Evolutionary conservation across 148 eudicot genomes (phyloP).

Genomic region (Spergularia marina): DNA sequence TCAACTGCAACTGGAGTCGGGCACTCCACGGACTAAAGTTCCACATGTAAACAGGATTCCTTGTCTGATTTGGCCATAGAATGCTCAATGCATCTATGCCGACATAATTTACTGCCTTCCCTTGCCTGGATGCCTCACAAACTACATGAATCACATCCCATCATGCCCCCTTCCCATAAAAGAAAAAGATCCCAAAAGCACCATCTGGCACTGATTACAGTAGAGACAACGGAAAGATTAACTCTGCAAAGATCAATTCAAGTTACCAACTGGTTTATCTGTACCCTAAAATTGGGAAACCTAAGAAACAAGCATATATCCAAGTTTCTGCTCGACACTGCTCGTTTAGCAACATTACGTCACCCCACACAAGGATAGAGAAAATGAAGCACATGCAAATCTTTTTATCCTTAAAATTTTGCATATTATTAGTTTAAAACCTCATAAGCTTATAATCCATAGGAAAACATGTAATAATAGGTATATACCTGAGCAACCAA

Average conservation of each 20-base stretch:
- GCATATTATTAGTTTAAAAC: background rate
- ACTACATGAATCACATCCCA: too few relatives aligned
- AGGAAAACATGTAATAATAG: background rate
- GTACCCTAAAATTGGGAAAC: background rate
- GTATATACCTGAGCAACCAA: conserved; percentile 15
- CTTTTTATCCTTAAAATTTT: background rate
- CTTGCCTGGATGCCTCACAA: too few relatives aligned
- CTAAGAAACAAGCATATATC: background rate
- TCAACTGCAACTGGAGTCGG: too few relatives aligned
- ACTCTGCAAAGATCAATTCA: background rate
- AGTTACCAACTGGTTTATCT: background rate
- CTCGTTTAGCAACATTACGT: background rate
- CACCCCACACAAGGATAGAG: background rate
- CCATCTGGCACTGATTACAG: too few relatives aligned
- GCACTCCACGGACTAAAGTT: too few relatives aligned
- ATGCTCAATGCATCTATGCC: too few relatives aligned
- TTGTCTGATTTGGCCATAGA: too few relatives aligned
- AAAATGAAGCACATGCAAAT: background rate
- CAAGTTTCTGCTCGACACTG: background rate
- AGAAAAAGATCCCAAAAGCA: too few relatives aligned
- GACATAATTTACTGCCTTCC: too few relatives aligned
- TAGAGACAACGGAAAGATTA: too few relatives aligned
- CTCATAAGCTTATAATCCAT: background rate
- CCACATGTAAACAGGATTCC: too few relatives aligned
- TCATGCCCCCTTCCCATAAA: too few relatives aligned